These are phyloP conservation scores for Aspergillus japonicus DNA, from an alignment of 2,329 filamentous ascomycete species.

Conservation along the genomic window DNA sequence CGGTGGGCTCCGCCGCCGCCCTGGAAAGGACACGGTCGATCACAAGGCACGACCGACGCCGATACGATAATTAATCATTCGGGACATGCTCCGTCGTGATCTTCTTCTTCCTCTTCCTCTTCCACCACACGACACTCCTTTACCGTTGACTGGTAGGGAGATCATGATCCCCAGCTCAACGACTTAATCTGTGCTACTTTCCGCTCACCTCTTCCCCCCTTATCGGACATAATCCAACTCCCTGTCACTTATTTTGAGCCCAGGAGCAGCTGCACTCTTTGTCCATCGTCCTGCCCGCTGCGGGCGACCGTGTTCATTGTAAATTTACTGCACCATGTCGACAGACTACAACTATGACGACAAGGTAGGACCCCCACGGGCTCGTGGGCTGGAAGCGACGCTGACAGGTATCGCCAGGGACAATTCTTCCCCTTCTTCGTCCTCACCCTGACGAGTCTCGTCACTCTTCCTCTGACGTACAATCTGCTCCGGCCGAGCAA, in stretches of 20 bases:
- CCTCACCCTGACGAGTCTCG: slow-evolving; percentile 80
- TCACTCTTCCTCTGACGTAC: slow-evolving; percentile 89
- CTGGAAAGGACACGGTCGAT: slow-evolving; percentile 42
- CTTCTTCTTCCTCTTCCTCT: neutral
- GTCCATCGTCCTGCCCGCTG: slow-evolving; percentile 24
- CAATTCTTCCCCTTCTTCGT: slow-evolving; percentile 99
- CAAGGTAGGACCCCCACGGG: slow-evolving; percentile 55
- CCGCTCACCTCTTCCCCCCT: neutral
- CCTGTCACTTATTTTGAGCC: slow-evolving; percentile 1
- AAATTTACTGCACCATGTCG: slow-evolving; percentile 56
- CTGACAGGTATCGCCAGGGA: slow-evolving; percentile 53
- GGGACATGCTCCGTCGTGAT: slow-evolving; percentile 19
- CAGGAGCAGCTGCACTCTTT: slow-evolving; percentile 5
- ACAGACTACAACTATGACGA: slow-evolving; percentile 99
- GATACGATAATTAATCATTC: slow-evolving; percentile 26
- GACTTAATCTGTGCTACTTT: slow-evolving; percentile 7
- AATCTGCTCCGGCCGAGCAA: slow-evolving; percentile 77
- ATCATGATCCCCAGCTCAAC: slow-evolving; percentile 12
- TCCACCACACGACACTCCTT: slow-evolving; percentile 8
- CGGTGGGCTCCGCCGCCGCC: slow-evolving; percentile 23
- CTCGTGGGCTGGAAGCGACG: slow-evolving; percentile 9
- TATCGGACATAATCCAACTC: slow-evolving; percentile 1
- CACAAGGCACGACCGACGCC: slow-evolving; percentile 28
- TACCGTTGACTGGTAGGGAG: slow-evolving; percentile 7
- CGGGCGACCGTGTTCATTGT: slow-evolving; percentile 35